phyloP scores from a whole-genome alignment of 768 basidiomycete species.

The Lactifluus piperatus region DNA sequence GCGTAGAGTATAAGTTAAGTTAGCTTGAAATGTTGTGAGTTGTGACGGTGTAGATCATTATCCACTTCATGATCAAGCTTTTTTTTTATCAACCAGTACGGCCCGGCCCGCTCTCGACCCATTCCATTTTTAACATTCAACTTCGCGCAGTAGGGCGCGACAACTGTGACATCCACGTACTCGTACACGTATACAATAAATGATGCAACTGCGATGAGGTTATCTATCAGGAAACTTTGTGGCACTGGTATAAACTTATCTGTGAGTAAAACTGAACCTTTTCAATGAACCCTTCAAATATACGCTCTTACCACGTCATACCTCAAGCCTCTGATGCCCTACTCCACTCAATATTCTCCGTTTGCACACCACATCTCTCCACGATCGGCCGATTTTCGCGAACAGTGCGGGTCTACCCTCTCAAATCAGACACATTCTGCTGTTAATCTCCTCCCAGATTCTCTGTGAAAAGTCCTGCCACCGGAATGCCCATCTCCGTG shows the following conservation, averaged over 20 bases:
- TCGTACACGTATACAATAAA: no score
- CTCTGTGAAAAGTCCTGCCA: slow-evolving; percentile 59
- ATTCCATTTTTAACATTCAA: no score
- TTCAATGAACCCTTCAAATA: background rate
- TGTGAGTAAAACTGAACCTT: background rate
- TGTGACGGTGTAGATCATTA: no score
- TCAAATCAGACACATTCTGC: background rate
- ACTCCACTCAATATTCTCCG: slow-evolving; percentile 6
- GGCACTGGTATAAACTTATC: background rate
- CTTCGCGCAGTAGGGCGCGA: no score
- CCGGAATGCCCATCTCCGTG: slow-evolving; percentile 49
- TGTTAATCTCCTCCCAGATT: slow-evolving; percentile 30
- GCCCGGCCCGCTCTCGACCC: no score
- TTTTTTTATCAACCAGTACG: no score
- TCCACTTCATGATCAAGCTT: no score
- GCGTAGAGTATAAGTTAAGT: no score
- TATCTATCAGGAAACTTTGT: background rate
- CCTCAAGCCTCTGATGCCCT: background rate
- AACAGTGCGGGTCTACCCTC: background rate
- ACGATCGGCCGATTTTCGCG: background rate
- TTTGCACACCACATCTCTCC: slow-evolving; percentile 3
- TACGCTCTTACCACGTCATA: background rate
- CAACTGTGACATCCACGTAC: no score
- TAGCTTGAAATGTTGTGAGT: no score
- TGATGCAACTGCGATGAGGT: background rate